phyloP scores from a whole-genome alignment of 2,329 filamentous ascomycete species.

The Purpureocillium takamizusanense region DNA sequence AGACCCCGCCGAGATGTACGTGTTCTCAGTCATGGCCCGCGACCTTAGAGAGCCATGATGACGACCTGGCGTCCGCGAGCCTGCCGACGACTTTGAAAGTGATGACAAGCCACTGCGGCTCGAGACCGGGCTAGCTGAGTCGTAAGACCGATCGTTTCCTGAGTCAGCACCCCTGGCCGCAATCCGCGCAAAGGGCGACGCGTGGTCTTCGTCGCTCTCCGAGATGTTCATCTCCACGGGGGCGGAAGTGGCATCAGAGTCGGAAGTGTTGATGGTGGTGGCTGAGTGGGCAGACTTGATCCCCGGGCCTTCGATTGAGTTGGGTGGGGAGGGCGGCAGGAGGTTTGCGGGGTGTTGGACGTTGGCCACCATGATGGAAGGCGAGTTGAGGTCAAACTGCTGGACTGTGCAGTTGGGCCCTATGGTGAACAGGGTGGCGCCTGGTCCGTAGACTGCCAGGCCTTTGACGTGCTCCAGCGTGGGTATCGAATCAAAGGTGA shows the following conservation, averaged over 20 bases:
- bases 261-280: constrained; percentile 39
- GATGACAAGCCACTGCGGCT: constrained; percentile 54
- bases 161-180: constrained; percentile 60
- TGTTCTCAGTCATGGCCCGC: constrained; percentile 50
- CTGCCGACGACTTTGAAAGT: constrained; percentile 43
- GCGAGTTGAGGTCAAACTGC: constrained; percentile 87
- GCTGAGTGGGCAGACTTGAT: constrained; percentile 38
- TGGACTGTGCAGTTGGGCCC: constrained; percentile 83
- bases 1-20: constrained; percentile 56
- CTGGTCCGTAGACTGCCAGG: constrained; percentile 80
- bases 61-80: constrained; percentile 41
- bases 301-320: constrained; percentile 65
- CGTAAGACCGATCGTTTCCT: constrained; percentile 49
- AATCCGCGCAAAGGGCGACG: constrained; percentile 68
- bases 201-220: constrained; percentile 67
- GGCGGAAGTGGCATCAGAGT: constrained; percentile 45
- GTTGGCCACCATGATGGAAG: constrained; percentile 71
- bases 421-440: constrained; percentile 85
- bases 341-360: constrained; percentile 77
- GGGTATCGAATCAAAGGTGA: constrained; percentile 81
- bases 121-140: constrained; percentile 58
- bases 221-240: constrained; percentile 52
- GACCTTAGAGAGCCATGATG: constrained; percentile 44
- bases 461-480: constrained; percentile 75
- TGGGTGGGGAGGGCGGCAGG: constrained; percentile 72